These are phyloP conservation scores for Trichosporon asahii DNA, from an alignment of 1,284 basidiomycete genomes.

Conservation along the genomic window DNA sequence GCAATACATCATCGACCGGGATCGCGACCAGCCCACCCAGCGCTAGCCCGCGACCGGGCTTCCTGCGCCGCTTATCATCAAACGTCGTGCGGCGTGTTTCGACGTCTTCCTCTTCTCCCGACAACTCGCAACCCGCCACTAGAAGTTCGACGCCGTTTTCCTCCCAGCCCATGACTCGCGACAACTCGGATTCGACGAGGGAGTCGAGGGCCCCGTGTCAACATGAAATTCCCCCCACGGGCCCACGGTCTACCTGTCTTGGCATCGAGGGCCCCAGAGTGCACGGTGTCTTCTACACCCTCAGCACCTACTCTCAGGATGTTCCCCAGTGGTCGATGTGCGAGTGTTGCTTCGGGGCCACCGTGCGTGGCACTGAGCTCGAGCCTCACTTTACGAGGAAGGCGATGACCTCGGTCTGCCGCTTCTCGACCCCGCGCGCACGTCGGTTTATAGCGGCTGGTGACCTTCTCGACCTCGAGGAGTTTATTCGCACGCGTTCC, in stretches of 20 bases:
- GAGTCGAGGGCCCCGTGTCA: background rate
- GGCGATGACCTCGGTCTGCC: background rate
- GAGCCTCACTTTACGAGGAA: background rate
- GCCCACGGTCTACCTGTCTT: constrained; percentile 1
- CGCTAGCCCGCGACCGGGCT: background rate
- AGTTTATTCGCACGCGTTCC: background rate
- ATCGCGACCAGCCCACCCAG: background rate
- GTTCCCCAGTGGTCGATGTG: constrained; percentile 2
- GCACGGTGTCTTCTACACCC: constrained; percentile 8
- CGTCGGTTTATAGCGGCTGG: background rate
- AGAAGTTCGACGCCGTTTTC: background rate
- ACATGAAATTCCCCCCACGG: background rate
- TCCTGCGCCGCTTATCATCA: constrained; percentile 1
- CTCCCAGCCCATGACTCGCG: background rate
- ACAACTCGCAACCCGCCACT: background rate
- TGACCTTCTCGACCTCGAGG: background rate
- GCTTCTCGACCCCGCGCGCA: background rate
- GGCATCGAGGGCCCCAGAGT: constrained; percentile 10
- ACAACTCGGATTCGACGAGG: background rate
- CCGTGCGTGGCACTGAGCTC: background rate
- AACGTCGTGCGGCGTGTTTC: background rate
- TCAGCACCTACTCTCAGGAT: background rate
- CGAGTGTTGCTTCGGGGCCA: background rate
- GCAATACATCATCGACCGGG: background rate
- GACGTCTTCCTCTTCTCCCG: background rate